phyloP scores from a whole-genome alignment of 306 rosid species.

The Sphenostylis stenocarpa region DNA sequence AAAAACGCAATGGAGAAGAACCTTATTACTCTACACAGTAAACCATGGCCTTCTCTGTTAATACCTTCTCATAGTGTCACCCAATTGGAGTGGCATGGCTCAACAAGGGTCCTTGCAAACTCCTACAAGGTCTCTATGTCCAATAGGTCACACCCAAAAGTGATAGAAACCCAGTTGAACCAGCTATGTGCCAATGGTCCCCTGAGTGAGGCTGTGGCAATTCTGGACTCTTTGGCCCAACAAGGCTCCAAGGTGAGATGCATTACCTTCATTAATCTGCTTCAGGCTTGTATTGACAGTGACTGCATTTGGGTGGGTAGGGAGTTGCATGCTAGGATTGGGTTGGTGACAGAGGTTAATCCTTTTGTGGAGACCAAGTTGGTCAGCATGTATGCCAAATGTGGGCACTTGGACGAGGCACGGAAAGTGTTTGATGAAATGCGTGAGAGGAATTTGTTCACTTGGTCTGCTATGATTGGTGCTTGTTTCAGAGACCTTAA shows the following conservation, averaged over 20 bases:
- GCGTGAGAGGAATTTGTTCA: constrained; percentile 75
- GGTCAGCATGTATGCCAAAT: constrained; percentile 85
- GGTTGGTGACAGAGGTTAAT: constrained; percentile 47
- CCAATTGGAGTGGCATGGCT: constrained; percentile 41
- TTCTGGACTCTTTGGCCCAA: constrained; percentile 64
- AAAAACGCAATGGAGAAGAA: constrained; percentile 43
- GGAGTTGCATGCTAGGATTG: constrained; percentile 67
- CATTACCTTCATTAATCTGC: constrained; percentile 58
- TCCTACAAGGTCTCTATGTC: constrained; percentile 38
- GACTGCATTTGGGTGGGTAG: constrained; percentile 66
- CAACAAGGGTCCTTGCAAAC: constrained; percentile 36
- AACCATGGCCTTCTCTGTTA: constrained; percentile 42
- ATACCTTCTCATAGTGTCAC: constrained; percentile 34
- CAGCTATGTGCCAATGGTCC: constrained; percentile 58
- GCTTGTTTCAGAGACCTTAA: constrained; percentile 62
- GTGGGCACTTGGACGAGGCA: constrained; percentile 73
- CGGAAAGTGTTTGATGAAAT: constrained; percentile 78
- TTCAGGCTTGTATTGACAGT: constrained; percentile 73
- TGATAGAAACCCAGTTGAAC: constrained; percentile 50
- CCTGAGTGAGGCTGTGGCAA: constrained; percentile 55
- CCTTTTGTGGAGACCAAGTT: constrained; percentile 86
- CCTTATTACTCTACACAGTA: constrained; percentile 47
- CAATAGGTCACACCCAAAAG: constrained; percentile 29
- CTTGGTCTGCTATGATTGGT: constrained; percentile 98
- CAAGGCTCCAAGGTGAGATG: constrained; percentile 60